Base-by-base conservation (phyloP, 2,329 filamentous ascomycete species). In the Diaporthe nobilis region DNA sequence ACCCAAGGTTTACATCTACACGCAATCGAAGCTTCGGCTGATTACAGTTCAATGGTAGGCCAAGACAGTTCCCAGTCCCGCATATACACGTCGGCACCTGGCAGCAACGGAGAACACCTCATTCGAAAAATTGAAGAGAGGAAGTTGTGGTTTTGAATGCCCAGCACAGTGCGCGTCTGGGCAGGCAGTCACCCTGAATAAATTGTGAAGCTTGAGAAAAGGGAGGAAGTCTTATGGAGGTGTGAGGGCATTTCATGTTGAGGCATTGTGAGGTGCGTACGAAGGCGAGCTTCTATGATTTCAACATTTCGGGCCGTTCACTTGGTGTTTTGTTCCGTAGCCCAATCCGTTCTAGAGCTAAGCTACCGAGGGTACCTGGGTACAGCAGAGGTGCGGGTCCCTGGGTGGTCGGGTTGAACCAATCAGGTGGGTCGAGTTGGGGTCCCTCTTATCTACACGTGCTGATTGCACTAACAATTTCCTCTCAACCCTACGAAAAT, bases 401-500 rank as follows among this genome's bases (percentile, higher is more conserved):
- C 22, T 0, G 31, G 10, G 1, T 3, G 28, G 5, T 13, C 39
- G 25, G 4, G 15, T 1, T 22, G 17, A 20, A 7, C 71, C 58
- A 73, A 65, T 65, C 20, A 55, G 9, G 15, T 20, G 10, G 28
- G 28, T 1, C 2, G 5, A 12, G 4, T 12, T 5, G 25, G 58
- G 58, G 10, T 2, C 49, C 1, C 5, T 3, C 47, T 44, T 71
- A 74, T 70, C 73, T 63, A 28, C 73, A 74, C 73, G 73, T 74
- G 73, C 68, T 42, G 72, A 76, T 73, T 68, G 71, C 75, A 76
- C 75, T 73, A 76, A 70, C 71, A 73, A 73, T 73, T 73, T 55
- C 53, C n/a, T 17, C 22, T 4, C 34, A 73, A 65, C 71, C 71
- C 71, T 73, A 73, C 47, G 65, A 25, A 42, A 51, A 37, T 49